Evolutionary conservation across 2,329 filamentous ascomycete species (phyloP).

Genomic region (Curvularia sp.): DNA sequence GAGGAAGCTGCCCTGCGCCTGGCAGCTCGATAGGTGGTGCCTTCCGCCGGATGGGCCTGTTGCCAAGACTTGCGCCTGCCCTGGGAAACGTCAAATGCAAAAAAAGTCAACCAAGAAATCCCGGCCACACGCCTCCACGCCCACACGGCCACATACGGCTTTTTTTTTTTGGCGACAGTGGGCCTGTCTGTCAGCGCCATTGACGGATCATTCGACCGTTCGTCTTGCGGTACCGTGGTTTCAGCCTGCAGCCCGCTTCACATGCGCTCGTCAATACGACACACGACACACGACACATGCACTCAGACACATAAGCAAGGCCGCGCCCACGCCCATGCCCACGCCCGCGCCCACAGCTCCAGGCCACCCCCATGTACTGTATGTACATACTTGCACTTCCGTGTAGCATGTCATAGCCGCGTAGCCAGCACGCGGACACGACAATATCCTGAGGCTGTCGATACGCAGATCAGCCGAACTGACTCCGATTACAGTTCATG

Average conservation of each 20-base stretch:
- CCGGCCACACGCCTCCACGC: too few species aligned
- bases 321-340: background rate
- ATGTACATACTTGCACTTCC: conserved; percentile 4
- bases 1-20: conserved; percentile 20
- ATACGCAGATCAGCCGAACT: conserved; percentile 19
- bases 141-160: too few species aligned
- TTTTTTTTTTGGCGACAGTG: too few species aligned
- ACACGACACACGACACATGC: background rate
- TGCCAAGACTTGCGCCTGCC: conserved; percentile 18
- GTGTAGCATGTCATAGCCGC: too few species aligned
- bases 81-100: conserved; percentile 19
- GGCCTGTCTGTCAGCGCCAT: background rate
- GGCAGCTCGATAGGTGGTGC: conserved; percentile 5
- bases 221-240: conserved; percentile 1
- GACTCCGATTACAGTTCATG: conserved; percentile 11
- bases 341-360: background rate
- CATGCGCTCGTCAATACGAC: conserved; percentile 2
- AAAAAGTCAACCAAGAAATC: conserved; percentile 14
- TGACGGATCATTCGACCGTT: too few species aligned
- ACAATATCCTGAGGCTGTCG: conserved; percentile 7
- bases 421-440: too few species aligned
- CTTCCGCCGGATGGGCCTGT: conserved; percentile 19
- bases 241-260: conserved; percentile 5
- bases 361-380: background rate
- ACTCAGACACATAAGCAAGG: background rate